Conservation (phyloP, 257 asterid genomes). For the Solanum chmielewskii region DNA sequence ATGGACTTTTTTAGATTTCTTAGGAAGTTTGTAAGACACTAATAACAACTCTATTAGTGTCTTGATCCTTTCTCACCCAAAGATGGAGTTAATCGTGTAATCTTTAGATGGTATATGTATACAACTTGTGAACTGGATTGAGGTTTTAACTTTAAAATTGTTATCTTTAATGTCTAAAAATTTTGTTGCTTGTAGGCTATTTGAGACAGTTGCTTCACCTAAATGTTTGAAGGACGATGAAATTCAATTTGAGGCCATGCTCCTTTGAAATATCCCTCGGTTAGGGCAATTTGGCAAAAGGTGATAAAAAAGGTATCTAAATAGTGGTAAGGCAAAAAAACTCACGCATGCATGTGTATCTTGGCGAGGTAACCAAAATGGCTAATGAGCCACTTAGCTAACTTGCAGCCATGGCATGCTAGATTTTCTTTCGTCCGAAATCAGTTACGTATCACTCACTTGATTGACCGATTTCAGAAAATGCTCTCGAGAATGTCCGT, state of each 20-base stretch:
- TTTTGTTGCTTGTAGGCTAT: too few species aligned
- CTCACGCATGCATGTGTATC: neutral
- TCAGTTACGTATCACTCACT: constrained; percentile 24
- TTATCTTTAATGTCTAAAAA: too few species aligned
- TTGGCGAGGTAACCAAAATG: neutral
- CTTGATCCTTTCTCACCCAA: too few species aligned
- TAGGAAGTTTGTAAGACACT: too few species aligned
- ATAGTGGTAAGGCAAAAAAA: neutral
- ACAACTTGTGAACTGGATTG: too few species aligned
- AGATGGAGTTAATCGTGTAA: too few species aligned
- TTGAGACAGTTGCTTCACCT: too few species aligned
- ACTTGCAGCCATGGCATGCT: neutral
- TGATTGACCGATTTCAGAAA: constrained; percentile 82
- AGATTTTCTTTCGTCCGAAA: too few species aligned
- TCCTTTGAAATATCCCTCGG: neutral
- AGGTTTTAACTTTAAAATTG: too few species aligned
- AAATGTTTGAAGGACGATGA: neutral
- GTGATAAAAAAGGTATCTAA: neutral
- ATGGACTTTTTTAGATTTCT: too few species aligned
- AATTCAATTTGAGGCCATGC: neutral
- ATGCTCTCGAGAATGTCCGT: constrained; percentile 75
- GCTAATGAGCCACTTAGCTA: neutral
- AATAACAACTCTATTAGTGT: neutral
- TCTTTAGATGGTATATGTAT: too few species aligned
- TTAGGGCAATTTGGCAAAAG: neutral